Conservation (phyloP, 2,329 filamentous ascomycete species). For the Helminthosporium solani region DNA sequence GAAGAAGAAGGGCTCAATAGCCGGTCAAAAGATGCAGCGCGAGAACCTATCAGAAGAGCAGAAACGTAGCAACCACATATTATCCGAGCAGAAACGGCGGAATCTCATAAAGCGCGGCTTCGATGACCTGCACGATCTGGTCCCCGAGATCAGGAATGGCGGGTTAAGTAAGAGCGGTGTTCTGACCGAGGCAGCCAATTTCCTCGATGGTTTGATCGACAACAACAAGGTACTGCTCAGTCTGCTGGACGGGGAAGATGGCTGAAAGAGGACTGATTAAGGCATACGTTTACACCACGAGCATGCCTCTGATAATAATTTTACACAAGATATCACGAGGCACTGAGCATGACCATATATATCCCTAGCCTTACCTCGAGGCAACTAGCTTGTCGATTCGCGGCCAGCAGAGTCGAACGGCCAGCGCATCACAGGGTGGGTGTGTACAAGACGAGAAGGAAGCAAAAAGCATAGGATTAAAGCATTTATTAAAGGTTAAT, state of each 20-base stretch:
- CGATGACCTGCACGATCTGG: conserved; percentile 73
- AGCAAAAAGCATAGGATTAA: no score
- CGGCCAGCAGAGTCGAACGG: no score
- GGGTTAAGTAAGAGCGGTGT: conserved; percentile 83
- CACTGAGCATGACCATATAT: not conserved
- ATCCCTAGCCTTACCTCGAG: not conserved
- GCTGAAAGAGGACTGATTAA: not conserved
- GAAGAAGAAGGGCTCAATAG: conserved; percentile 29
- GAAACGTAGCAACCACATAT: conserved; percentile 82
- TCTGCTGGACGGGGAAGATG: not conserved
- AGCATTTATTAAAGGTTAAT: no score
- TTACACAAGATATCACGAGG: not conserved
- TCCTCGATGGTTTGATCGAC: conserved; percentile 69
- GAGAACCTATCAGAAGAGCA: conserved; percentile 74
- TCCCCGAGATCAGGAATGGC: conserved; percentile 71
- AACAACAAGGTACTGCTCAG: conserved; percentile 55
- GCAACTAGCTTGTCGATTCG: not conserved
- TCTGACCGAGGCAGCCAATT: conserved; percentile 72
- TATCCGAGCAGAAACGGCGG: conserved; percentile 82
- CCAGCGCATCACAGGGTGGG: no score
- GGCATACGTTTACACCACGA: not conserved
- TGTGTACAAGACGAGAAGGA: no score
- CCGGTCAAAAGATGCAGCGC: conserved; percentile 31
- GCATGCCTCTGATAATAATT: not conserved
- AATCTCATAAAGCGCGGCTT: conserved; percentile 81